phyloP scores from a whole-genome alignment of 202 grass and related monocot genomes.

The Digitaria exilis region DNA sequence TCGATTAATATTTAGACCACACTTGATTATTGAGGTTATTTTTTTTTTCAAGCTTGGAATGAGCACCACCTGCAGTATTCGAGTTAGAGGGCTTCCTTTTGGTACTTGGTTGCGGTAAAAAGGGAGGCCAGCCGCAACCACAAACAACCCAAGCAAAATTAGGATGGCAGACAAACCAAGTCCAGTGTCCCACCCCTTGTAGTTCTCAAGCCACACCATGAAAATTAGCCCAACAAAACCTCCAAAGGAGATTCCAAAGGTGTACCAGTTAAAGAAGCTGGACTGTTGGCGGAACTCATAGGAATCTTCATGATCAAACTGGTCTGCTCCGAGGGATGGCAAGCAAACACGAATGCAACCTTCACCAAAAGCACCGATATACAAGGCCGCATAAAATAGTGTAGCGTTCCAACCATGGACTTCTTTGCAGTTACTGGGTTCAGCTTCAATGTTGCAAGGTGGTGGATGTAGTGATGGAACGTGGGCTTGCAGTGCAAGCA shows the following conservation, averaged over 20 bases:
- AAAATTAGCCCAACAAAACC: conserved; percentile 60
- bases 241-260: conserved; percentile 74
- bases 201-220: conserved; percentile 77
- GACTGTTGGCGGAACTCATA: conserved; percentile 48
- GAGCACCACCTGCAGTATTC: conserved; percentile 54
- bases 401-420: conserved; percentile 46
- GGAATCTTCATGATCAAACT: conserved; percentile 64
- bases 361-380: conserved; percentile 52
- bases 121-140: conserved; percentile 50
- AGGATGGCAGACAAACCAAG: conserved; percentile 55
- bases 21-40: not conserved
- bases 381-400: conserved; percentile 56
- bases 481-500: conserved; percentile 72
- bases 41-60: not conserved
- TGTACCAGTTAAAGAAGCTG: conserved; percentile 87
- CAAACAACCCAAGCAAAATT: conserved; percentile 56
- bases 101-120: conserved; percentile 76
- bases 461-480: conserved; percentile 59
- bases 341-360: conserved; percentile 61
- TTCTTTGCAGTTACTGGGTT: conserved; percentile 38
- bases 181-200: conserved; percentile 64
- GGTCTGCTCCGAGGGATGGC: conserved; percentile 78
- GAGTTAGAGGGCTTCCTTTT: conserved; percentile 66
- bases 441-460: conserved; percentile 48
- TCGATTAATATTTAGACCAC: not conserved